A percentile compares a stretch with the other conserved stretches of the same genome.
These are phyloP conservation scores for Tuber aestivum DNA, from an alignment of 495 filamentous ascomycete species.

Conservation along the genomic window DNA sequence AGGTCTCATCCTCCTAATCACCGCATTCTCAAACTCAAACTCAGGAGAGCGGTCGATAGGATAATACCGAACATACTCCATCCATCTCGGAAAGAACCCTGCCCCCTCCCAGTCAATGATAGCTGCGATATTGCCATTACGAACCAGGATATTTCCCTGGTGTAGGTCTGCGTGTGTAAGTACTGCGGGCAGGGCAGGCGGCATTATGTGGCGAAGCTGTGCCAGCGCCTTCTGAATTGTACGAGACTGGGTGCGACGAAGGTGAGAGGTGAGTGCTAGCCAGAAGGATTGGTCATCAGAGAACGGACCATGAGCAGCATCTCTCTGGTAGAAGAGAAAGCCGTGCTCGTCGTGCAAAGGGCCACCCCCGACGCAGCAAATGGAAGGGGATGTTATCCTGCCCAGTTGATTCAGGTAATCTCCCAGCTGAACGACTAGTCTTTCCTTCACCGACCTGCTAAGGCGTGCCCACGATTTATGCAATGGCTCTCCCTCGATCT, in stretches of 20 bases:
- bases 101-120: constrained; percentile 45
- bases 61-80: constrained; percentile 37
- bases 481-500: not conserved
- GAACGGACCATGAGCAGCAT: not conserved
- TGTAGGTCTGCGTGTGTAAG: constrained; percentile 43
- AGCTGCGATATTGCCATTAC: constrained; percentile 33
- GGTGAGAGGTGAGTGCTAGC: not conserved
- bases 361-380: not conserved
- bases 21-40: not conserved
- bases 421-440: not conserved
- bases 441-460: not conserved
- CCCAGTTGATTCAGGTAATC: not conserved
- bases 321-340: not conserved
- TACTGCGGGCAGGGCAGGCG: not conserved
- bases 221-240: not conserved
- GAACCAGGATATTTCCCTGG: constrained; percentile 43
- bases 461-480: not conserved
- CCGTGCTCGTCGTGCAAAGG: not conserved
- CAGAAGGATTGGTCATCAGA: not conserved
- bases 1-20: not conserved
- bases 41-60: not conserved
- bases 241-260: not conserved
- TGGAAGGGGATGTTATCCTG: not conserved
- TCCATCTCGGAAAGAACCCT: constrained; percentile 44
- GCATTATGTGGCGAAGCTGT: not conserved